Evolutionary conservation across 108 stramenopile species (phyloP).

Genomic region (Fistulifera pelliculosa): DNA sequence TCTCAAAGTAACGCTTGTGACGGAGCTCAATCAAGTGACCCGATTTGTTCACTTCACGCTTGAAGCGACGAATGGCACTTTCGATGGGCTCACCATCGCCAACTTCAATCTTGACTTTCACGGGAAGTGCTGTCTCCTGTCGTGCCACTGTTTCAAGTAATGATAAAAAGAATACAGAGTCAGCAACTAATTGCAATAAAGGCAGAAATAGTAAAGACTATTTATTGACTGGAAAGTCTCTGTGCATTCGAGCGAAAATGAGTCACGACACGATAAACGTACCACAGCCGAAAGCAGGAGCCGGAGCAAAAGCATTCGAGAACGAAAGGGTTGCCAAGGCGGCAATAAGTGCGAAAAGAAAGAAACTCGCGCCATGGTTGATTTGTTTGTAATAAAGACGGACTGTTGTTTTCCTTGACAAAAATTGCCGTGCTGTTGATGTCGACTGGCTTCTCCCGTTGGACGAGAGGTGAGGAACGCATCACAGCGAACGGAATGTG

Average conservation of each 20-base stretch:
- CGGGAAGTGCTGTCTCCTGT: constrained; percentile 31
- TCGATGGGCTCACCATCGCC: constrained; percentile 87
- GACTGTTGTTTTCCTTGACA: not conserved
- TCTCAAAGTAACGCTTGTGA: constrained; percentile 82
- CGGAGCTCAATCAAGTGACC: constrained; percentile 87
- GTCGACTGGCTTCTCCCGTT: not conserved
- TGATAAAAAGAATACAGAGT: not conserved
- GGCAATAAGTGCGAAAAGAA: constrained; percentile 27
- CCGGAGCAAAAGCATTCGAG: constrained; percentile 31
- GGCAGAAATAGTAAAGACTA: not conserved
- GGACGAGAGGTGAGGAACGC: constrained; percentile 1
- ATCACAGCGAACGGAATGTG: too few relatives aligned
- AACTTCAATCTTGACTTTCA: constrained; percentile 58
- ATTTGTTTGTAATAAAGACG: not conserved
- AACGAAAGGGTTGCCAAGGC: constrained; percentile 20
- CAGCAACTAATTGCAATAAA: not conserved
- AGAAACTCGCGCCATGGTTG: constrained; percentile 31
- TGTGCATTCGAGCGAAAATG: not conserved
- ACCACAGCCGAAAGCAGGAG: not conserved
- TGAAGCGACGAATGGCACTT: constrained; percentile 82
- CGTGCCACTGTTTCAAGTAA: not conserved
- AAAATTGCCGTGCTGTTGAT: not conserved
- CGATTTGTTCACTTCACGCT: constrained; percentile 83
- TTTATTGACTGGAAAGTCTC: not conserved
- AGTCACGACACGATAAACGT: not conserved